Base-by-base conservation (phyloP, 768 basidiomycete species). In the Rhodocollybia butyracea region DNA sequence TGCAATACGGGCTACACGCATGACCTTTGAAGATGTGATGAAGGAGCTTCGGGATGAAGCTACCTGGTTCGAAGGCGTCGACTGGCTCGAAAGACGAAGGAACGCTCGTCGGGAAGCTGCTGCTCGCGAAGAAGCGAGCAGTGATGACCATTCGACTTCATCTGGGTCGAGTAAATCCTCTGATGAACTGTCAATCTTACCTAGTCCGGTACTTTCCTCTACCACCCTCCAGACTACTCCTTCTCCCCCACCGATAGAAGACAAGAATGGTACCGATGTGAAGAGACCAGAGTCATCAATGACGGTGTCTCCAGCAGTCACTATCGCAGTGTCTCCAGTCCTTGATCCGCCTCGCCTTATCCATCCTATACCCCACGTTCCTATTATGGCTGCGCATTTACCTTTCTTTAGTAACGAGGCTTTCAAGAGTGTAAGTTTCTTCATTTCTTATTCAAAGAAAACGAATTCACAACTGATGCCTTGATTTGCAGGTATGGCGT, bases 171-270 rank as follows among this genome's bases (percentile, higher is more conserved):
- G 53, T 22, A 43, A 34, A 46, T 45, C 42, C 17, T 45, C 53
- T 1, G 53, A 54, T 31, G 53, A 46, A 24, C 46, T 43, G 11
- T 54, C 43, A 6, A 46, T 21, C 70, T 62, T 66, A 57, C 89
- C 88, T 19, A 89, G 87, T 59, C 89, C 88, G 0, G 87, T 89
- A 3, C 64, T 89, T 26, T 88, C 86, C 12, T 86, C 86, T 1
- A 81, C 85, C 7, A 91, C 88, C 6, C 63, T 90, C 29, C 84
- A 85, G 58, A 91, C 88, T n/a, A 89, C 88, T 6, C 88, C 88
- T 0, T 87, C 85, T 2, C 88, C 88, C 0, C 84, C 87, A 0
- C 88, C 88, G 26, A 61, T 68, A 2, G 65, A 72, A 57, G 69
- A 69, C 12, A 68, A 70, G 42, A 76, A 73, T 52, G 68, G 70